Conservation (phyloP, 2,329 filamentous ascomycete species). For the Emmonsiellopsis sp. region DNA sequence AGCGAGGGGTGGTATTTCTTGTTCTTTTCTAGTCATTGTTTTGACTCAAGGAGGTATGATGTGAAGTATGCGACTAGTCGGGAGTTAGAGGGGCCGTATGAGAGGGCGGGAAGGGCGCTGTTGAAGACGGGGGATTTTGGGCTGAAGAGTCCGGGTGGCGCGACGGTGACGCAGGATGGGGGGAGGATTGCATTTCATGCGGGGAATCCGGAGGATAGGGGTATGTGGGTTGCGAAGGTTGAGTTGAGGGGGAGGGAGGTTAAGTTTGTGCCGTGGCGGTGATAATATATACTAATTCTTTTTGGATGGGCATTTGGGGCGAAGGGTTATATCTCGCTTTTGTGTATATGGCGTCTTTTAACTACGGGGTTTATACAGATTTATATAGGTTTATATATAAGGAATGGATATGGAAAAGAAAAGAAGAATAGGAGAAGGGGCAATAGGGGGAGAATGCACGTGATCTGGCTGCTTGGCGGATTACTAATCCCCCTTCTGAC, state of each 20-base stretch:
- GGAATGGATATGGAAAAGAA: too few relatives aligned
- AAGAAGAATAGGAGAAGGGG: too few relatives aligned
- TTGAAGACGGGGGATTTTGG: conserved; percentile 22
- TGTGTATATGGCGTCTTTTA: too few relatives aligned
- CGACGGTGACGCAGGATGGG: not conserved
- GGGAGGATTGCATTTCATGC: conserved; percentile 2
- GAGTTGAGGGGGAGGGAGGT: not conserved
- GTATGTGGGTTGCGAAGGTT: conserved; percentile 1
- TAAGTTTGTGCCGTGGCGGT: not conserved
- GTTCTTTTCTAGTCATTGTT: conserved; percentile 55
- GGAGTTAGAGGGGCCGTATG: conserved; percentile 28
- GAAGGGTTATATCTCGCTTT: too few relatives aligned
- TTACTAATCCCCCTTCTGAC: not conserved
- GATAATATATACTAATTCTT: not conserved
- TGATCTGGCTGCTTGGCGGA: not conserved
- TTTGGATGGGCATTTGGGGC: not conserved
- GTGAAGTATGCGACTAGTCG: conserved; percentile 48
- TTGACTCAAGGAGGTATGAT: conserved; percentile 45
- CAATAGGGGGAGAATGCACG: not conserved
- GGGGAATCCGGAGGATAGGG: not conserved
- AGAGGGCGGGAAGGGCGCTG: conserved; percentile 21
- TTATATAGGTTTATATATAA: too few relatives aligned
- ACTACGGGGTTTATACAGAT: too few relatives aligned
- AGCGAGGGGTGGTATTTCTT: conserved; percentile 43
- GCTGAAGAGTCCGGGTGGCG: not conserved